Base-by-base conservation (phyloP, 495 filamentous ascomycete genomes). In the Penicillium desertorum region DNA sequence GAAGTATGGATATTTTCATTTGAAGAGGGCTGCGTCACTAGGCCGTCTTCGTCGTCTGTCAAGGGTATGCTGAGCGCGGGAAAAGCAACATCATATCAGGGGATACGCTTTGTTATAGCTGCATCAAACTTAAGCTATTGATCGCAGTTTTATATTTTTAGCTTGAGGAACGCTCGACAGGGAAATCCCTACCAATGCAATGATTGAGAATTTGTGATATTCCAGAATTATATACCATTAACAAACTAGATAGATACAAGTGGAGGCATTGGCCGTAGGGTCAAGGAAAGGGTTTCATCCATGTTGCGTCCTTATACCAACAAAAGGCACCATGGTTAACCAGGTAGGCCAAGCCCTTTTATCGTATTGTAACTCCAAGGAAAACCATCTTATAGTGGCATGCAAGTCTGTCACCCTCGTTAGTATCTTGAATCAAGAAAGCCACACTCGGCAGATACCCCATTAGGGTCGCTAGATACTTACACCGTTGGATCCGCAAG, bases 401-500 rank as follows among this genome's bases (percentile, higher is more conserved):
- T 27, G 42, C 52, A 54, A 27, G 52, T 54, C 52, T 54, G 7
- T 34, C 1, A 17, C 8, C 2, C 1, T 22, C 19, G 5, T 54
- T 54, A 54, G 52, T 7, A 37, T 17, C 5, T 22, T 22, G n/a
- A 4, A 34, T 7, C 10, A 37, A 12, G 7, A 5, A 20, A n/a
- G 2, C 4, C 3, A 14, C 30, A 11, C 20, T n/a, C 8, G 19
- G 14, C 3, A 9, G 2, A 23, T 10, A 16, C 36, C 11, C 0
- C 4, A 2, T 25, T 25, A 19, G 17, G 37, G 25, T 2, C 3
- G 22, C n/a, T 14, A 32, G n/a, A 16, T 37, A 55, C 53, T 55
- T 39, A 55, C 53, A 9, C 53, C 53, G 19, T 55, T 55, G 14
- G 52, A 46, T 19, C 20, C 11, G 16, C 52, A 55, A 20, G 43